Evolutionary conservation across 106 monocot species (phyloP).

Genomic region (Dactylorhiza incarnata): DNA sequence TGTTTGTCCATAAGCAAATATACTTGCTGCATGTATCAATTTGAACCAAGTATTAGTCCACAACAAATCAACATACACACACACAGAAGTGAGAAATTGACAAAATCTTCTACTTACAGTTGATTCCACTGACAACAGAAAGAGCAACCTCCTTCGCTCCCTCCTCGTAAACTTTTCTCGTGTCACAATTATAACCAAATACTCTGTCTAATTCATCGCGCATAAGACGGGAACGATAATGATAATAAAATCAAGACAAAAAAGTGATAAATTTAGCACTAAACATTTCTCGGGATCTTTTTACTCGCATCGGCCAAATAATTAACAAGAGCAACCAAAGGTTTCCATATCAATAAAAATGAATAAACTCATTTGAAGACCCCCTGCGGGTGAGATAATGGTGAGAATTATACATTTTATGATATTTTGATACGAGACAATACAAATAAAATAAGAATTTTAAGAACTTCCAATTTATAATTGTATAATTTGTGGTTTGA

Average conservation of each 20-base stretch:
- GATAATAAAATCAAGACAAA: neutral
- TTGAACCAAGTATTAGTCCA: neutral
- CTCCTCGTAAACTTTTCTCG: slow-evolving; percentile 65
- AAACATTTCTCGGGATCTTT: neutral
- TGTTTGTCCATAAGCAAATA: slow-evolving; percentile 82
- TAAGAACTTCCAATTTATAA: neutral
- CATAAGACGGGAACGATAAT: neutral
- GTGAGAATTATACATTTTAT: too few relatives aligned
- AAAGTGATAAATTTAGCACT: neutral
- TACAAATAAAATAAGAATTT: too few relatives aligned
- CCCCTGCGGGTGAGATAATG: too few relatives aligned
- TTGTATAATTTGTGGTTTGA: neutral
- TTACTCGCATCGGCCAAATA: neutral
- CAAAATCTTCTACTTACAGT: slow-evolving; percentile 32
- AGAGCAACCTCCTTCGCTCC: slow-evolving; percentile 69
- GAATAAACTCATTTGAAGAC: too few relatives aligned
- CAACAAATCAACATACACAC: neutral
- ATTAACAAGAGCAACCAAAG: neutral
- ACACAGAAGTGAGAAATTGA: neutral
- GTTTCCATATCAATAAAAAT: too few relatives aligned
- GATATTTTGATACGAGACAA: neutral
- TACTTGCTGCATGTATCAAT: slow-evolving; percentile 41
- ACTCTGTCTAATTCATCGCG: slow-evolving; percentile 39
- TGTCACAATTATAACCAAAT: slow-evolving; percentile 36
- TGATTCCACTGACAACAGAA: slow-evolving; percentile 65